Base-by-base conservation (phyloP, 2,329 filamentous ascomycete genomes). In the Ascochyta fabae region DNA sequence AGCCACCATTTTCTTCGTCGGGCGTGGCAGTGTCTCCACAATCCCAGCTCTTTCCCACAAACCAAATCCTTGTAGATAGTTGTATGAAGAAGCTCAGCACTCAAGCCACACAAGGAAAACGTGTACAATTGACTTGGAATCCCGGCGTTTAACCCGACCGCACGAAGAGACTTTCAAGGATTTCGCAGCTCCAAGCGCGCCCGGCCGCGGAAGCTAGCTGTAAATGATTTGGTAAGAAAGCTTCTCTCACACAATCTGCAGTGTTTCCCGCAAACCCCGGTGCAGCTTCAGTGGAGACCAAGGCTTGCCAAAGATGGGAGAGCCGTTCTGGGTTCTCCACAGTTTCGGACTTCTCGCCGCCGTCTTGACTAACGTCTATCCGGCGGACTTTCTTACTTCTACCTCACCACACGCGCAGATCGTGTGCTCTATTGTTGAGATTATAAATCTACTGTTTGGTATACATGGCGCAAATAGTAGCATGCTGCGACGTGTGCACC, bases 121-220 rank as follows among this genome's bases (percentile, higher is more conserved):
- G 19, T 3, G 19, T 19, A 19, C 19, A 19, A 19, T 19, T 19
- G 19, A 19, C 19, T 19, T 19, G 59, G 22, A 39, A 47, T 12
- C 22, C n/a, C 47, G 38, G 31, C 36, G 19, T 44, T 45, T n/a
- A 27, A 16, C 7, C 53, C 47, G 53, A 48, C 6, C n/a, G 36
- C 29, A 33, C 31, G 33, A 51, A 35, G 47, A 43, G 26, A 29
- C 29, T 24, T 15, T 48, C 29, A 38, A 13, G 15, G 5, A 12
- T 38, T 24, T 13, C 39, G 26, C 43, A 29, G 23, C 33, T 38
- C 42, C 53, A 59, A 31, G 10, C 13, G 48, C 40, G 36, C 60
- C 40, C 62, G 64, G 62, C 61, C 61, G 64, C 62, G 64, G 64
- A 67, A 39, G 31, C 64, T 65, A 67, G 49, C 52, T 47, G 4